Base-by-base conservation (phyloP, 768 basidiomycete genomes). In the Leccinellum albellum region DNA sequence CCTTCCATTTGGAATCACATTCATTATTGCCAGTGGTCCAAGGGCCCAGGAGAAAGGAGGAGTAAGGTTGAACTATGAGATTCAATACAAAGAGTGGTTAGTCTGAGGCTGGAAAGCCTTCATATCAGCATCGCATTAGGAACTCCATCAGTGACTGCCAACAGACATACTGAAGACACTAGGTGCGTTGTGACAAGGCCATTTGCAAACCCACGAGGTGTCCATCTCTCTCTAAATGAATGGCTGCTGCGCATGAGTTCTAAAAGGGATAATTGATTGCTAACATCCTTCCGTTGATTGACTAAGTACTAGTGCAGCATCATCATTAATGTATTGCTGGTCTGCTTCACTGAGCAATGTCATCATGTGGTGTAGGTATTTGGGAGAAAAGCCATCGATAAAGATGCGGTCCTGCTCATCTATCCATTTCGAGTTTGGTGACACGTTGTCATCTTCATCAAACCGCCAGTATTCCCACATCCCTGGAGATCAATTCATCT, bases 341-440 rank as follows among this genome's bases (percentile, higher is more conserved):
- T 89, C 87, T 8, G 71, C 56, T 28, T 88, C 87, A 1, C 72
- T 73, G 44, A 88, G 75, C 1, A 89, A 73, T 0, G 79, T 76
- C 79, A 85, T 83, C 47, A 77, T 70, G 42, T 82, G 77, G 42
- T 76, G 75, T 56, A 88, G 64, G 64, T 83, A 82, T 83, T 80
- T 78, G 6, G 82, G 68, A 48, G 83, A 79, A 60, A 79, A 88
- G 57, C 91, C 90, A 60, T 92, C 89, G 8, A 91, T 67, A n/a
- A 91, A 71, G 0, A 80, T 68, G 8, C 89, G 78, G 55, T 86
- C 82, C 50, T 85, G 82, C 65, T 90, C 89, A 15, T 91, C 88
- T 4, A 79, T 57, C 12, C 87, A 85, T 48, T n/a, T n/a, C n/a
- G n/a, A n/a, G n/a, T 80, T 78, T 3, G 82, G 78, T 5, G 79